Base-by-base conservation (phyloP, 805 yeast species). In the Aciculoconidium aculeatum region DNA sequence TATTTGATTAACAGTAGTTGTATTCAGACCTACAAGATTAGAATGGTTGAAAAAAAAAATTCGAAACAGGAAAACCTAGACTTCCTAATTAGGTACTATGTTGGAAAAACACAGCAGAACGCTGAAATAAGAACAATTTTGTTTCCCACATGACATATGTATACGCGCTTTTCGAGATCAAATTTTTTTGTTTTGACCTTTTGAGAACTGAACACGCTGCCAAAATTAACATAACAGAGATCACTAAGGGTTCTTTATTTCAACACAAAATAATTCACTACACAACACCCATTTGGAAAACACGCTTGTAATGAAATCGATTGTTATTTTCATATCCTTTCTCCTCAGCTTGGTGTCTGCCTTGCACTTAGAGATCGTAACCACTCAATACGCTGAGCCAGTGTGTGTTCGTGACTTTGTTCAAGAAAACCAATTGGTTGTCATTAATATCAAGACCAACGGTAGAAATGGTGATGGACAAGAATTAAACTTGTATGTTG, bases 351-450 rank as follows among this genome's bases (percentile, higher is more conserved):
- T 51, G n/a, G 59, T 47, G 13, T 37, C 42, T 14, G 70, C 69
- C 9, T 57, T 76, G 39, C 74, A 66, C 46, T 60, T 75, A 43
- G 80, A 75, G 27, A 55, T 76, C 11, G 69, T 67, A 31, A 77
- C 80, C 11, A 51, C 46, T 6, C 45, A 58, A 3, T 54, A 57
- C 46, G 58, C 72, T 39, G 52, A 61, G 17, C 88, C 90, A 20
- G 74, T 80, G 35, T 92, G 98, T 66, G 72, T 92, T 41, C 83
- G 98, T 55, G 96, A 92, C 55, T 90, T 90, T 51, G 94, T 84
- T 32, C 64, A 72, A 27, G 82, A 77, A 42, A 88, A 86, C 34
- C 90, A 85, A 52, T 60, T 88, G 42, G 97, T 90, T 15, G 95
- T 90, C 25, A 83, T 88, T 34, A 80, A 79, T 41, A 72, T 86